A percentile compares a stretch with the other conserved stretches of the same genome.
Conservation (phyloP, 257 asterid species). For the Nicotiana attenuata region DNA sequence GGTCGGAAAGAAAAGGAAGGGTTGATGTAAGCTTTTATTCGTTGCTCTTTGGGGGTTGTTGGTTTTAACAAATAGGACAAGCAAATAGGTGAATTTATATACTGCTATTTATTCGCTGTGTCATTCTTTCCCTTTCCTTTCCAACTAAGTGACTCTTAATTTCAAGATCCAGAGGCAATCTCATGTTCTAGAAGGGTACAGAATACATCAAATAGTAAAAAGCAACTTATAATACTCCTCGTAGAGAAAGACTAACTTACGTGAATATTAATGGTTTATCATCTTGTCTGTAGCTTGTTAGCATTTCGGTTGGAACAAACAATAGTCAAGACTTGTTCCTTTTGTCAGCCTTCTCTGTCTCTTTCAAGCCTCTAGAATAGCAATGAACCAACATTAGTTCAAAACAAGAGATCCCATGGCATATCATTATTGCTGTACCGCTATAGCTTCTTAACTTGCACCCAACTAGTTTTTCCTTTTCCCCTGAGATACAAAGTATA, state of each 20-base stretch:
- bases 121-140: background rate
- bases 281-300: background rate
- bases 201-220: too few species aligned
- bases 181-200: background rate
- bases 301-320: background rate
- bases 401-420: background rate
- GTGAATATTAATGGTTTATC: background rate
- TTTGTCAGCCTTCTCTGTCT: too few species aligned
- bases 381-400: background rate
- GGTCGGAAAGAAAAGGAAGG: background rate
- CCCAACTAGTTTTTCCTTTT: background rate
- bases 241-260: background rate
- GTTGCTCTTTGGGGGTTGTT: background rate
- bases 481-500: background rate
- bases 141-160: background rate
- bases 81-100: background rate
- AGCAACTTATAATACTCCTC: background rate
- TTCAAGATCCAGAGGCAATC: background rate
- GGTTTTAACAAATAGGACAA: background rate
- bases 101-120: background rate
- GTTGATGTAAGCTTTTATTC: background rate
- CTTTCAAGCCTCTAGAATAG: background rate
- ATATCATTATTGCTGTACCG: background rate
- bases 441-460: background rate
- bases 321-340: too few species aligned